Conservation (phyloP, 2,329 filamentous ascomycete genomes). For the Fusarium succisae region DNA sequence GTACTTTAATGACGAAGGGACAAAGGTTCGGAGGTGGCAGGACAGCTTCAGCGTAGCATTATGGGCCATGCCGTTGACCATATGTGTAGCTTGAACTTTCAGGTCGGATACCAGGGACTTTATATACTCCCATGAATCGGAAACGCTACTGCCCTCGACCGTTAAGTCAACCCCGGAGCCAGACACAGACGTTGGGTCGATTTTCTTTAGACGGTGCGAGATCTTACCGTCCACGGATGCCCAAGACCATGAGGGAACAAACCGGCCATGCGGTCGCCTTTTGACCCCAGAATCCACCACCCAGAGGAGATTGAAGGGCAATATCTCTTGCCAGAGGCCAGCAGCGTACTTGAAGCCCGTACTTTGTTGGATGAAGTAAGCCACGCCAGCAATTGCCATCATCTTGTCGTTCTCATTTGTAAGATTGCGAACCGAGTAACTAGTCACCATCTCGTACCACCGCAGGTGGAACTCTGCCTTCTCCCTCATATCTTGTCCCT, state of each 20-base stretch:
- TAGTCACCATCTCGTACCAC: not conserved
- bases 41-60: not conserved
- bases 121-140: not conserved
- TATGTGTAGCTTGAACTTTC: not conserved
- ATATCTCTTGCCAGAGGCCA: fast-evolving
- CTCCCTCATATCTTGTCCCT: not conserved
- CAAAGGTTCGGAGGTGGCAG: not conserved
- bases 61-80: not conserved
- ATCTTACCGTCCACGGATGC: not conserved
- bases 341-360: not conserved
- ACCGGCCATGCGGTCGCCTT: not conserved
- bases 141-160: fast-evolving
- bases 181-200: fast-evolving
- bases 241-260: not conserved
- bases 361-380: not conserved
- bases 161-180: fast-evolving
- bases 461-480: not conserved
- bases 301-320: not conserved
- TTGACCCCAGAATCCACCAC: not conserved
- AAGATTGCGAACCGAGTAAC: not conserved
- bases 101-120: fast-evolving
- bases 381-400: not conserved
- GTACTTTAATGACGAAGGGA: fast-evolving
- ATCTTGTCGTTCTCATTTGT: not conserved
- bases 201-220: not conserved